A percentile compares a stretch with the other conserved stretches of the same genome.
These are phyloP conservation scores for Moringa oleifera DNA, from an alignment of 345 rosid genomes.

Conservation along the genomic window DNA sequence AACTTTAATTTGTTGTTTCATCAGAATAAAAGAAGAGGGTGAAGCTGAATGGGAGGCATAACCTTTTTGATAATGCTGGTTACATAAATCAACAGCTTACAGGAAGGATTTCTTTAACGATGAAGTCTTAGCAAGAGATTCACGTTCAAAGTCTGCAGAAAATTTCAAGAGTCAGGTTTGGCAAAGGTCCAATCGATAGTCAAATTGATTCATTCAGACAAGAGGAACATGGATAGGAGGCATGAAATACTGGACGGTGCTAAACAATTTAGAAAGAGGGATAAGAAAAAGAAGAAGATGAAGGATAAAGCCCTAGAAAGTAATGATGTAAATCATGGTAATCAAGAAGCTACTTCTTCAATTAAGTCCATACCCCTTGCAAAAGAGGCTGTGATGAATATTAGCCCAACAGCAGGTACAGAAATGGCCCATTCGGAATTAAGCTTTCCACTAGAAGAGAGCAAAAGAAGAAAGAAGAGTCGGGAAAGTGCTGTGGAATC, in stretches of 20 bases:
- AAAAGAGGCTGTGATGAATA: too few species aligned
- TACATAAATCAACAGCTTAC: too few species aligned
- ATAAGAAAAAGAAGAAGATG: slow-evolving; percentile 12
- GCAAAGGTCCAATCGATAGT: background rate
- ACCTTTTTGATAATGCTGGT: too few species aligned
- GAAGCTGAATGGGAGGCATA: background rate
- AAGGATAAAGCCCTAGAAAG: too few species aligned
- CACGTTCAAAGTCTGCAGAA: background rate
- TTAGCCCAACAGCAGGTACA: too few species aligned
- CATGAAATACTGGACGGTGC: background rate
- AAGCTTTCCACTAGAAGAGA: too few species aligned
- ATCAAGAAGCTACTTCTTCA: too few species aligned
- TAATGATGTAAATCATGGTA: too few species aligned
- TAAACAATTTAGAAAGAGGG: too few species aligned
- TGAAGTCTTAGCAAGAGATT: background rate
- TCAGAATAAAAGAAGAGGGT: background rate
- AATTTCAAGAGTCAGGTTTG: background rate
- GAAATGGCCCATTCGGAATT: too few species aligned
- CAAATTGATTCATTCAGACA: background rate
- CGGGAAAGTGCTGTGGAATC: background rate
- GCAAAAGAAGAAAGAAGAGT: background rate
- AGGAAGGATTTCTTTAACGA: background rate
- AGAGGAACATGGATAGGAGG: background rate
- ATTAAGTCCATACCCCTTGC: too few species aligned
- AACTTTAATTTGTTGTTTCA: background rate